Evolutionary conservation across 1,139 yeast genomes (phyloP).

Genomic region (Sugiyamaella xylanicola): DNA sequence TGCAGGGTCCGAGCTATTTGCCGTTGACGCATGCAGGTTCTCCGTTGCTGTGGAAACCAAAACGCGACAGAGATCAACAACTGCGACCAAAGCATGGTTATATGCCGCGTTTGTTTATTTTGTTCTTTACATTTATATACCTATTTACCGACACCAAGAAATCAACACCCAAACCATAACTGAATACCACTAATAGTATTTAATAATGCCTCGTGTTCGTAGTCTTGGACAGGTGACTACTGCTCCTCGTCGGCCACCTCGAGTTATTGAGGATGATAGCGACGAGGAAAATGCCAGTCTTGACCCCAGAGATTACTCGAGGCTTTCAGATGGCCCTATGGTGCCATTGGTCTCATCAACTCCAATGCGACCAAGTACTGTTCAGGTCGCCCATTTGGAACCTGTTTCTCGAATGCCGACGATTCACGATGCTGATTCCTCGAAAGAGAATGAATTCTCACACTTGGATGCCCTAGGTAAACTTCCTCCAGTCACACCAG

Average conservation of each 20-base stretch:
- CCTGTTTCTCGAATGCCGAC: slow-evolving; percentile 23
- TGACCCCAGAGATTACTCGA: background rate
- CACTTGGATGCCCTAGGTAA: slow-evolving; percentile 1
- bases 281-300: slow-evolving; percentile 4
- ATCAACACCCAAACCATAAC: too few relatives aligned
- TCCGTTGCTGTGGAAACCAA: slow-evolving; percentile 15
- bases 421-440: slow-evolving; percentile 16
- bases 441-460: slow-evolving; percentile 18
- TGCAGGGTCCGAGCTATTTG: too few relatives aligned
- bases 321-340: slow-evolving; percentile 13
- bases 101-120: slow-evolving; percentile 1
- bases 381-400: slow-evolving; percentile 32
- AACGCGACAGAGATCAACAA: slow-evolving; percentile 11
- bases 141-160: too few relatives aligned
- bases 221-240: slow-evolving; percentile 5
- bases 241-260: slow-evolving; percentile 4
- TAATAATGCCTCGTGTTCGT: slow-evolving; percentile 13
- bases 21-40: too few relatives aligned
- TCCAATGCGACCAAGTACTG: slow-evolving; percentile 20
- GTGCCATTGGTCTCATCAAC: slow-evolving; percentile 23
- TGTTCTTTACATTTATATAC: too few relatives aligned
- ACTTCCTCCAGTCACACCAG: slow-evolving; percentile 2
- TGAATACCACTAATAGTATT: too few relatives aligned
- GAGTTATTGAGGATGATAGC: slow-evolving; percentile 8
- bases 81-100: background rate